phyloP scores from a whole-genome alignment of 495 filamentous ascomycete genomes.

The Penicillium diatomitis region DNA sequence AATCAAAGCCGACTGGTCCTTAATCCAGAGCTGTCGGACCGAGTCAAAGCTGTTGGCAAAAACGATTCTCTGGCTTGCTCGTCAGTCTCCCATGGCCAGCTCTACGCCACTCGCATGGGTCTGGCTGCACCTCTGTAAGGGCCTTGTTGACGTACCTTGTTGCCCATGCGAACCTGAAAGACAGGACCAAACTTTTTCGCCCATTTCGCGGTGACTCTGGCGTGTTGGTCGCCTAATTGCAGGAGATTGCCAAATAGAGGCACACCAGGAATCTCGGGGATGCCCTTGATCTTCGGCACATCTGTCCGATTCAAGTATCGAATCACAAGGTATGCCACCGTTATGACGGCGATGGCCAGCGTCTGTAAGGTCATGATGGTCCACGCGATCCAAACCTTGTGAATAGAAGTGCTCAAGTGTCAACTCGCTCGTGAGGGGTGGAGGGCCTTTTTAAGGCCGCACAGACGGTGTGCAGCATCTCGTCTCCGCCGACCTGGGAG shows the following conservation, averaged over 20 bases:
- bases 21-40: constrained; percentile 61
- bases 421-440: not conserved
- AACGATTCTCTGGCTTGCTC: constrained; percentile 43
- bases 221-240: constrained; percentile 49
- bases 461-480: no score
- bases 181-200: constrained; percentile 56
- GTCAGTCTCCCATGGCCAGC: not conserved
- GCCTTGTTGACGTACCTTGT: constrained; percentile 33
- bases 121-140: no score
- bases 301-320: constrained; percentile 49
- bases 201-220: constrained; percentile 42
- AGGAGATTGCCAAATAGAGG: constrained; percentile 57
- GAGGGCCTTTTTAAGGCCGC: constrained; percentile 1
- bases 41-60: constrained; percentile 64
- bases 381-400: not conserved
- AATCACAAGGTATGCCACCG: constrained; percentile 42
- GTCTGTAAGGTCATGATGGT: constrained; percentile 36
- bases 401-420: no score
- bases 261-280: constrained; percentile 54
- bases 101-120: not conserved
- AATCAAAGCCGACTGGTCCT: constrained; percentile 60
- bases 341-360: constrained; percentile 30
- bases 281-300: constrained; percentile 51
- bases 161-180: constrained; percentile 59
- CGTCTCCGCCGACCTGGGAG: no score